Evolutionary conservation across 352 stramenopile species (phyloP), one percentile per base, ranked within the genome.

Genomic region (Phytophthora foliorum): DNA sequence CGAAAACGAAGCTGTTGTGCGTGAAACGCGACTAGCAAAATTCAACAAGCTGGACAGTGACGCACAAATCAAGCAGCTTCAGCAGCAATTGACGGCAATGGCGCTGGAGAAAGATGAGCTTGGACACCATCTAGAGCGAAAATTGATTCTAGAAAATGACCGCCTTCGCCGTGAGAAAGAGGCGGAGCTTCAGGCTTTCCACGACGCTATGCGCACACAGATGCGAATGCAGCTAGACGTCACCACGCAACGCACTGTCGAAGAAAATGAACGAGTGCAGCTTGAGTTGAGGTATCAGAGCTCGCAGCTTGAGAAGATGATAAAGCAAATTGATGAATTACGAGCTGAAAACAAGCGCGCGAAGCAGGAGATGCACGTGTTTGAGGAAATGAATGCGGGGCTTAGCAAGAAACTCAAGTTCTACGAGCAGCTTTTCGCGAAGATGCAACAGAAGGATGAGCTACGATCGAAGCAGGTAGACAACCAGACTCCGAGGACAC

Each of bases 331-430:
- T 13, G 82, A 90, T 29, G 59, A 72, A 6, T 34, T 89, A 2
- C 52, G 53, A 9, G 39, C 45, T 11, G 74, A 88, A 52, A 86
- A 84, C 32, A 77, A 70, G 31, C 69, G 71, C 14, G 46, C 49
- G 6, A 75, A 68, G 52, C 78, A 87, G 5, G 80, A 88, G 21
- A 81, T 82, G 67, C 69, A 81, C 44, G 72, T 92, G 6, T 77
- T 87, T 16, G 79, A 89, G n/a, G 78, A 88, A 22, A 92, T 92
- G 81, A 89, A 84, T 19, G 62, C 67, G 3, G 74, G 58, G 0
- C 50, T 92, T 16, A 90, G 77, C 57, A 81, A 85, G 53, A 89
- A 86, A 36, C 53, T 92, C 27, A 82, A 81, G 39, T 90, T 92
- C 45, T 92, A 89, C 64, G 81, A 90, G 34, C 81, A 90, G 32